These are phyloP conservation scores for Quercus suber DNA, from an alignment of 306 rosid species.

Conservation along the genomic window DNA sequence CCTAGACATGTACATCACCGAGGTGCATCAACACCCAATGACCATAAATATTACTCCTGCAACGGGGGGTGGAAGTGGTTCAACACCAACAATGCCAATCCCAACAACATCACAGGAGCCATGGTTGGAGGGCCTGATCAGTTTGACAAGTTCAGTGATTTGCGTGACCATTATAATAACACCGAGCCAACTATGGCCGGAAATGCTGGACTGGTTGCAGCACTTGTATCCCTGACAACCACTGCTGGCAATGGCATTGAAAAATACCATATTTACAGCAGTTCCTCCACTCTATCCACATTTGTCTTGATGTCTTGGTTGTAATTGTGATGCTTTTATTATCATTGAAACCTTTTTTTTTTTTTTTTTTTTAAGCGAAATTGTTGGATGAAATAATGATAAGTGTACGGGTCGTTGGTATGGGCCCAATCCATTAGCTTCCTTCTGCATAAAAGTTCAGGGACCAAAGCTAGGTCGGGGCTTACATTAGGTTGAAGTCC, in stretches of 20 bases:
- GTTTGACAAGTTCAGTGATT: constrained; percentile 47
- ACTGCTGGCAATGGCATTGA: constrained; percentile 43
- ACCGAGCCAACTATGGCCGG: constrained; percentile 66
- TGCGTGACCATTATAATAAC: constrained; percentile 28
- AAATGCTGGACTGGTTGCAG: constrained; percentile 72
- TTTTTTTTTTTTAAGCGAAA: no score
- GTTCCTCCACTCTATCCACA: constrained; percentile 64
- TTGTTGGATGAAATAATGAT: no score
- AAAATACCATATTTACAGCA: constrained; percentile 51
- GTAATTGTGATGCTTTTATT: no score
- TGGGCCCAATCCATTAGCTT: no score
- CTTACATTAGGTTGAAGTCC: no score
- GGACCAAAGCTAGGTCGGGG: no score
- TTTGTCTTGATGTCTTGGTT: no score
- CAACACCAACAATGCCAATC: constrained; percentile 33
- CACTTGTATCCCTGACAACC: constrained; percentile 49
- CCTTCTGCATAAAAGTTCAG: no score
- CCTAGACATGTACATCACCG: constrained; percentile 59
- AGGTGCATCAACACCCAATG: constrained; percentile 56
- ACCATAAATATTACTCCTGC: constrained; percentile 46
- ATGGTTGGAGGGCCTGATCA: constrained; percentile 73
- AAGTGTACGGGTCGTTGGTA: no score
- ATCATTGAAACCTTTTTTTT: no score
- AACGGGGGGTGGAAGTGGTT: constrained; percentile 52
- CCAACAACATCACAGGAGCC: constrained; percentile 55